Conservation (phyloP, 1,284 basidiomycete species). For the Ceratobasidium sp. region DNA sequence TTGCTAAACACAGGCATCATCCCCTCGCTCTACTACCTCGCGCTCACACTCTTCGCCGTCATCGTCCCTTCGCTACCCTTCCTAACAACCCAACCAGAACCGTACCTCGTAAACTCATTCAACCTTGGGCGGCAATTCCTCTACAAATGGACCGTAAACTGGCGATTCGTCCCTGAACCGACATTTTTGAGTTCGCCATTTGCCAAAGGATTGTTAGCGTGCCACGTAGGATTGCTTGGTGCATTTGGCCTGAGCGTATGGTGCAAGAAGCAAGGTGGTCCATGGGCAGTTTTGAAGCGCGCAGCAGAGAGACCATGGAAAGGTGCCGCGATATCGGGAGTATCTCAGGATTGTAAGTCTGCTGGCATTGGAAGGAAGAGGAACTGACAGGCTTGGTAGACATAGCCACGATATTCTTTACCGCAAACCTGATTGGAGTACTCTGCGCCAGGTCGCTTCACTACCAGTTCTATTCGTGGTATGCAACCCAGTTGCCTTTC, state of each 20-base stretch:
- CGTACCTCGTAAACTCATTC: slow-evolving; percentile 83
- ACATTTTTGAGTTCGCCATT: slow-evolving; percentile 72
- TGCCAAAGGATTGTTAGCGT: slow-evolving; percentile 67
- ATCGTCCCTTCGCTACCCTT: slow-evolving; percentile 72
- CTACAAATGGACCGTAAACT: slow-evolving; percentile 98
- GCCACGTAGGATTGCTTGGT: slow-evolving; percentile 67
- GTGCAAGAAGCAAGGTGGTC: slow-evolving; percentile 72
- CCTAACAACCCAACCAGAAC: slow-evolving; percentile 62
- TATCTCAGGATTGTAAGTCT: slow-evolving; percentile 67
- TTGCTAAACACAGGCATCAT: slow-evolving; percentile 75
- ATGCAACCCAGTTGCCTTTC: slow-evolving; percentile 91
- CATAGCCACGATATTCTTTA: slow-evolving; percentile 82
- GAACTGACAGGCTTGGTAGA: slow-evolving; percentile 57
- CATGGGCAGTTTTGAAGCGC: slow-evolving; percentile 59
- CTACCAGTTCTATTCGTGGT: slow-evolving; percentile 99
- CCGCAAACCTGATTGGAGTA: slow-evolving; percentile 91
- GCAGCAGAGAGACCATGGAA: slow-evolving; percentile 61
- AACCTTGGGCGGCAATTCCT: slow-evolving; percentile 89
- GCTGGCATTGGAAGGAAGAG: not conserved
- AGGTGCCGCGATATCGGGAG: slow-evolving; percentile 55
- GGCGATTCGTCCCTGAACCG: slow-evolving; percentile 83
- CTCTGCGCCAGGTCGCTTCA: slow-evolving; percentile 94
- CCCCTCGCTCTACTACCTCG: slow-evolving; percentile 60
- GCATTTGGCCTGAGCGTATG: slow-evolving; percentile 76
- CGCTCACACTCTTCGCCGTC: slow-evolving; percentile 64